Base-by-base conservation (phyloP, 441 rosid genomes). In the Pelargonium cotyledonis region DNA sequence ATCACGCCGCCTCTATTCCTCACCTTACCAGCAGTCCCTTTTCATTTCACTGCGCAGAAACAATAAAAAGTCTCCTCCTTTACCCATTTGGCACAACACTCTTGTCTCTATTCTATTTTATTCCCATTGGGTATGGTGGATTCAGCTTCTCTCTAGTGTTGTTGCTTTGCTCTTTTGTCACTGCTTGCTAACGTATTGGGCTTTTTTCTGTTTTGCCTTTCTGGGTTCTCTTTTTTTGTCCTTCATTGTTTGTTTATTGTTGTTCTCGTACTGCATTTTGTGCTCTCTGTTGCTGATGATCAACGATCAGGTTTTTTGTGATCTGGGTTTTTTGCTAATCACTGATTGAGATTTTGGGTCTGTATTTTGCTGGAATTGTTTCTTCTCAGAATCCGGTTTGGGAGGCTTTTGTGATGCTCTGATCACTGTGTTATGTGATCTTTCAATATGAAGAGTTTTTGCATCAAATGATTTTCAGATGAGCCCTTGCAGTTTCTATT, bases 1-100 rank as follows among this genome's bases (percentile, higher is more conserved):
- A 21, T 80, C 86, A 85, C 91, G 90, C 95, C 89, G 89, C 87
- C 89, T 85, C 87, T 79, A 78, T 73, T 75, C 66, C 62, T 53
- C 60, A 65, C 65, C 57, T 69, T 80, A 78, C 66, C 67, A 84
- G 73, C 88, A 79, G 84, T 84, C 82, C 78, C 88, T 84, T 82
- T 79, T 80, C 83, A 75, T 83, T 85, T 47, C 10, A 4, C 10
- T 12, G 2, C 15, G 6, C 1, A 14, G 11, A 47, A 2, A 12
- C 3, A 47, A 47, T 11, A 21, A 21, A 11, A 47, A 47, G 61
- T 15, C 10, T 29, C 43, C 67, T 41, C 46, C 38, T 65, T 65
- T 40, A 44, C 43, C n/a, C 43, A 31, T 29, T 29, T 63, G 10
- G 18, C 11, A 29, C 40, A 63, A 63, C 18, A 18, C 47, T 65